Conservation (phyloP, 1,139 yeast species). For the Zygoascus sp. region DNA sequence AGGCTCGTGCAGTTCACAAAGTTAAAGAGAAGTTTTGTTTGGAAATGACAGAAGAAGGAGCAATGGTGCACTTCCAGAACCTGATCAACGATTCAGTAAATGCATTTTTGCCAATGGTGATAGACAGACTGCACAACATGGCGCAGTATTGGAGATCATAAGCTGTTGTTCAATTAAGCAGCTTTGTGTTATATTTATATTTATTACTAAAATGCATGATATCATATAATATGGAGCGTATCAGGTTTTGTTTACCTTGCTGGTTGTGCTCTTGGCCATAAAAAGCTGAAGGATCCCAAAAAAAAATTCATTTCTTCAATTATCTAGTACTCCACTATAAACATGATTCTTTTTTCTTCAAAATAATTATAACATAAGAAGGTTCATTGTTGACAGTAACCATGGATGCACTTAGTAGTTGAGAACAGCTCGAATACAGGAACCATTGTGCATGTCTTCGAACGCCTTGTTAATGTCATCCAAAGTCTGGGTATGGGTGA, state of each 20-base stretch:
- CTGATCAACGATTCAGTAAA: conserved; percentile 90
- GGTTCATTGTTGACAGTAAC: no score
- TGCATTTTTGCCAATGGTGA: conserved; percentile 90
- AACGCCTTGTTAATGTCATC: conserved; percentile 80
- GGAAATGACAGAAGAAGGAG: conserved; percentile 93
- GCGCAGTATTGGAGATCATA: conserved; percentile 97
- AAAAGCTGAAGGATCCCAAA: no score
- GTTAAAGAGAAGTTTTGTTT: conserved; percentile 92
- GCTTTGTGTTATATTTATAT: background rate
- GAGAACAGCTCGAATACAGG: conserved; percentile 88
- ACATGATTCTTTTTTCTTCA: background rate
- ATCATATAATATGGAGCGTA: background rate
- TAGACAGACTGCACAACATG: conserved; percentile 87
- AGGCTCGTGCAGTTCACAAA: conserved; percentile 70
- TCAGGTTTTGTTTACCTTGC: no score
- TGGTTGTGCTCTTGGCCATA: no score
- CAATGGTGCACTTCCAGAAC: conserved; percentile 88
- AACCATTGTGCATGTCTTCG: conserved; percentile 92
- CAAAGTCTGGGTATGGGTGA: conserved; percentile 82
- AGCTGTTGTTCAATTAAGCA: conserved; percentile 10
- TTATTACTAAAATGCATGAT: background rate
- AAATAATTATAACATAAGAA: no score
- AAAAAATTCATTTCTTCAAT: background rate
- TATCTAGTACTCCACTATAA: no score
- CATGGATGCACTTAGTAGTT: conserved; percentile 19